A percentile compares a stretch with the other conserved stretches of the same genome.
These are phyloP conservation scores for Ganoderma sinense DNA, from an alignment of 1,284 basidiomycete genomes.

Conservation along the genomic window DNA sequence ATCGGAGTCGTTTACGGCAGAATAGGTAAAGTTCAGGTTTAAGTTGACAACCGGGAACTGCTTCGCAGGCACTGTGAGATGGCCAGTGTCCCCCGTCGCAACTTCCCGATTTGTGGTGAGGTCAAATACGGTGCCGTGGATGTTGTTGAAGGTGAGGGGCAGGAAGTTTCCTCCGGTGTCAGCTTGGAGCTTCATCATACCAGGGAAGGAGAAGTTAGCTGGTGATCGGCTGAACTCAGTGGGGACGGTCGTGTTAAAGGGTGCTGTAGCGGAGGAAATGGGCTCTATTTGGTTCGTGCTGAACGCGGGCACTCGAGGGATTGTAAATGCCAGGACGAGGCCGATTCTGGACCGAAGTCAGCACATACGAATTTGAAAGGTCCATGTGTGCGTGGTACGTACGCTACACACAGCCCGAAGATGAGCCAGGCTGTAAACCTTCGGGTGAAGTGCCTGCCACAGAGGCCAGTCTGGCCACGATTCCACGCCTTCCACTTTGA, in stretches of 20 bases:
- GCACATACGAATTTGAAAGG: neutral
- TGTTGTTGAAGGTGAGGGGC: conserved; percentile 73
- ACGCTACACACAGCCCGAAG: conserved; percentile 73
- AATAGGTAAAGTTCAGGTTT: conserved; percentile 83
- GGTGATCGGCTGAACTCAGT: conserved; percentile 74
- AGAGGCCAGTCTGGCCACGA: conserved; percentile 50
- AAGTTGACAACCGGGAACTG: conserved; percentile 65
- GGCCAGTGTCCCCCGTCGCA: conserved; percentile 67
- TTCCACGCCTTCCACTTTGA: conserved; percentile 45
- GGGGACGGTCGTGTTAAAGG: conserved; percentile 60
- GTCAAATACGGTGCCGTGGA: conserved; percentile 75
- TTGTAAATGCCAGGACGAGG: conserved; percentile 74
- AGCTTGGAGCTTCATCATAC: conserved; percentile 73
- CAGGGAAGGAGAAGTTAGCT: conserved; percentile 88
- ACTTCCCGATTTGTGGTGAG: conserved; percentile 67
- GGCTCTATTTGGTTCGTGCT: conserved; percentile 66
- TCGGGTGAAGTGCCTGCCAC: conserved; percentile 80
- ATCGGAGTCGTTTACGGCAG: conserved; percentile 83
- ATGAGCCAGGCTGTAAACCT: conserved; percentile 70
- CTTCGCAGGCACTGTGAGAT: conserved; percentile 68
- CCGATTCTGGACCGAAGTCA: conserved; percentile 55
- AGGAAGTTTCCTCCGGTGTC: conserved; percentile 78
- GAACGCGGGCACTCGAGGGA: conserved; percentile 82
- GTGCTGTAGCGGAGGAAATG: conserved; percentile 63
- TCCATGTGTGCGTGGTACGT: conserved; percentile 43